Evolutionary conservation across 257 asterid genomes (phyloP).

Genomic region (Ocimum tenuiflorum): DNA sequence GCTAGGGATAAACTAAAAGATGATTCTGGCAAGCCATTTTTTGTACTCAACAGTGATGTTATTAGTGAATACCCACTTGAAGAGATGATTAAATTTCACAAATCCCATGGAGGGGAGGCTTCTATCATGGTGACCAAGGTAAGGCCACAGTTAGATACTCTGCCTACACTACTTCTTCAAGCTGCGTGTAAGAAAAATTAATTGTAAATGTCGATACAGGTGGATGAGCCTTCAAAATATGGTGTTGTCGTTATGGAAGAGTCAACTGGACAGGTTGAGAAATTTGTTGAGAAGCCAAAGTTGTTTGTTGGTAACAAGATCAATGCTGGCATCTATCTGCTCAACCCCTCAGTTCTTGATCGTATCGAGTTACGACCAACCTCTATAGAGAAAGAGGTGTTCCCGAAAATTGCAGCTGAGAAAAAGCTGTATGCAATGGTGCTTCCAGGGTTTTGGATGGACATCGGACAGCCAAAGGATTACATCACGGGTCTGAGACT

Average conservation of each 20-base stretch:
- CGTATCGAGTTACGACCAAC: slow-evolving; percentile 70
- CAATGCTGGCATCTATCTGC: slow-evolving; percentile 81
- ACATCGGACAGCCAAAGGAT: slow-evolving; percentile 83
- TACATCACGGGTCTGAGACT: slow-evolving; percentile 73
- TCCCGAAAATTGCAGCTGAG: slow-evolving; percentile 65
- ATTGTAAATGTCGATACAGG: slow-evolving; percentile 33
- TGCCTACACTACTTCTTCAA: background rate
- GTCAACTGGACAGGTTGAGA: slow-evolving; percentile 64
- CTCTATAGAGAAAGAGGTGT: slow-evolving; percentile 82
- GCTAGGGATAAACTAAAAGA: slow-evolving; percentile 77
- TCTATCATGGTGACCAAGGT: slow-evolving; percentile 84
- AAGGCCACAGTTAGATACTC: background rate
- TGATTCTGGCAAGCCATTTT: slow-evolving; percentile 75
- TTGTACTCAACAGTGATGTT: slow-evolving; percentile 89
- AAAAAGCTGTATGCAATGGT: slow-evolving; percentile 74
- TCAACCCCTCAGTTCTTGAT: slow-evolving; percentile 74
- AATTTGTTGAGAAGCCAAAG: slow-evolving; percentile 86
- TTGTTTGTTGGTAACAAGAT: slow-evolving; percentile 81
- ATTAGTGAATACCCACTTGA: slow-evolving; percentile 78
- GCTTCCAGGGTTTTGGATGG: slow-evolving; percentile 92
- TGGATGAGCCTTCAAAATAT: slow-evolving; percentile 84
- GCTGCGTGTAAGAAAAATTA: background rate
- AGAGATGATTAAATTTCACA: slow-evolving; percentile 72
- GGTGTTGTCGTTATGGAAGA: slow-evolving; percentile 81
- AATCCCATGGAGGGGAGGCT: slow-evolving; percentile 81